Evolutionary conservation across 345 rosid species (phyloP).

Genomic region (Camelina neglecta): DNA sequence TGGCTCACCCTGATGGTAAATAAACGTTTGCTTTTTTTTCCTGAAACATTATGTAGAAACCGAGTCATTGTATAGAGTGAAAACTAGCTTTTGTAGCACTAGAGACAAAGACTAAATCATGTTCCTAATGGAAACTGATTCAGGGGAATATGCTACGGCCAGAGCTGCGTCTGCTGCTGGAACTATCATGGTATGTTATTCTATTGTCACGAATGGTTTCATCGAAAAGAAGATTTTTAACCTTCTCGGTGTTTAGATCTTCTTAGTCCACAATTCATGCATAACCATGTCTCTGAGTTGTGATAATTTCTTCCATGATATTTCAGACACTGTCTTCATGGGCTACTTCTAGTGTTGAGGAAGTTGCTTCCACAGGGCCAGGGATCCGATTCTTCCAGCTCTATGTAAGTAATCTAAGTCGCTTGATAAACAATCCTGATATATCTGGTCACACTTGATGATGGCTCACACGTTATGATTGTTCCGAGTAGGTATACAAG

Average conservation of each 20-base stretch:
- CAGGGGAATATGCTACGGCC: conserved; percentile 94
- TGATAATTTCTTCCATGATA: conserved; percentile 13
- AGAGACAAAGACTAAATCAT: neutral
- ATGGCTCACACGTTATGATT: conserved; percentile 6
- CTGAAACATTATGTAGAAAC: conserved; percentile 16
- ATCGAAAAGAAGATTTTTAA: no score
- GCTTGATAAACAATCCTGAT: neutral
- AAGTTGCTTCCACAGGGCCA: conserved; percentile 93
- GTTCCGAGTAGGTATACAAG: conserved; percentile 60
- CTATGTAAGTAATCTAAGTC: conserved; percentile 57
- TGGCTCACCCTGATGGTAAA: conserved; percentile 93
- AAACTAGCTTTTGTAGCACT: neutral
- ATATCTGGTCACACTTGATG: conserved; percentile 30
- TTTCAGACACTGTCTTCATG: conserved; percentile 85
- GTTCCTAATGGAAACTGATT: conserved; percentile 21
- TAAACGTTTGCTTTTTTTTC: neutral
- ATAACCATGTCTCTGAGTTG: conserved; percentile 1
- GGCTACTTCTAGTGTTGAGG: conserved; percentile 93
- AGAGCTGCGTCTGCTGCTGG: conserved; percentile 88
- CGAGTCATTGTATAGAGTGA: no score
- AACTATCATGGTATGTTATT: conserved; percentile 72
- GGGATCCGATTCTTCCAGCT: conserved; percentile 91
- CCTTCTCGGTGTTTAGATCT: neutral
- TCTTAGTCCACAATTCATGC: neutral
- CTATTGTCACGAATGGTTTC: neutral